These are phyloP conservation scores for Scedosporium boydii DNA, from an alignment of 2,329 filamentous ascomycete genomes.

Conservation along the genomic window DNA sequence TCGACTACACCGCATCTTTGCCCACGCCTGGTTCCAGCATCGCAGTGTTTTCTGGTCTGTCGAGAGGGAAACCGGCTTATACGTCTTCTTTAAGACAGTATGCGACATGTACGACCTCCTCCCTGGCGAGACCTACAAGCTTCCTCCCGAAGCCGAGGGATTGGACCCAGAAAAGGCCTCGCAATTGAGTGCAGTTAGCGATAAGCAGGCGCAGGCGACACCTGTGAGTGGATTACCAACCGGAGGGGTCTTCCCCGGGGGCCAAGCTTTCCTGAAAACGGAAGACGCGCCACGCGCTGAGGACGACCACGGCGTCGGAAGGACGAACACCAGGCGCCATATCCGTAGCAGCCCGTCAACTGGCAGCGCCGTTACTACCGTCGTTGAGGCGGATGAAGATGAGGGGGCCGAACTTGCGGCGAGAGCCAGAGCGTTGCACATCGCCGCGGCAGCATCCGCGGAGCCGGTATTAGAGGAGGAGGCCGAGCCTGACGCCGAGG, in stretches of 20 bases:
- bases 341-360: slow-evolving; percentile 71
- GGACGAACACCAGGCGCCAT: slow-evolving; percentile 72
- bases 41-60: slow-evolving; percentile 91
- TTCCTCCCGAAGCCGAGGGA: slow-evolving; percentile 87
- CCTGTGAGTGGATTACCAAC: slow-evolving; percentile 10
- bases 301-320: slow-evolving; percentile 4
- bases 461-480: slow-evolving; percentile 16
- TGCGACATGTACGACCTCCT: slow-evolving; percentile 87
- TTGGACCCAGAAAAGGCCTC: slow-evolving; percentile 37
- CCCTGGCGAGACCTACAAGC: slow-evolving; percentile 89
- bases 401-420: slow-evolving; percentile 18
- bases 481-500: slow-evolving; percentile 25
- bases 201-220: slow-evolving; percentile 14
- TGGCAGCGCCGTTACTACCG: slow-evolving; percentile 69
- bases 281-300: neutral
- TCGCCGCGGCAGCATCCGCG: slow-evolving; percentile 5
- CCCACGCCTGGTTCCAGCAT: slow-evolving; percentile 98
- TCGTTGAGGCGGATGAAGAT: slow-evolving; percentile 36
- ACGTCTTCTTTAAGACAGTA: slow-evolving; percentile 94
- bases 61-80: slow-evolving; percentile 82
- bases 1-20: slow-evolving; percentile 90
- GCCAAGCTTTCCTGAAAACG: slow-evolving; percentile 7
- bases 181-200: slow-evolving; percentile 13
- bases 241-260: slow-evolving; percentile 13
- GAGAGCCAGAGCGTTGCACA: neutral